Base-by-base conservation (phyloP, 768 basidiomycete species). In the Leccinum subtestaceum region DNA sequence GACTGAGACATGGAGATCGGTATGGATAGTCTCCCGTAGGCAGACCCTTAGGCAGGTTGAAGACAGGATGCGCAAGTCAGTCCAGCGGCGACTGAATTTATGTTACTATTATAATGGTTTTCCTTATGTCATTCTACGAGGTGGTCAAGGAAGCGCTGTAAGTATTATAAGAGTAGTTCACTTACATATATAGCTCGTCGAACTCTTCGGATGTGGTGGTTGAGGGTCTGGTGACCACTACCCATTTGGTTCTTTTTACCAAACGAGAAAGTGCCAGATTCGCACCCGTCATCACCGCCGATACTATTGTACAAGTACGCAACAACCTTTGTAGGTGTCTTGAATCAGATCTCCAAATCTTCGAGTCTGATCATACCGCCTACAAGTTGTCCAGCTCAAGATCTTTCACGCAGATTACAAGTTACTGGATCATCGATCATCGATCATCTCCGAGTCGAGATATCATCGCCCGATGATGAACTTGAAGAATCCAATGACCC, bases 1-100 rank as follows among this genome's bases (percentile, higher is more conserved):
- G 56, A 19, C 40, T 61, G 59, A 32, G 66, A 60, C 66, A 63
- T 65, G 52, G 32, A 12, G 32, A 34, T 34, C 32, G 32, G 12
- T 34, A 34, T 12, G 12, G 32, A 12, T 32, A 29, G 29, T 29
- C 29, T 29, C 29, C 29, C 29, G 29, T 29, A 29, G 29, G 29
- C 29, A 29, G 29, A 29, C 29, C 29, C 29, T 9, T 29, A 29
- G 29, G 29, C 29, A 29, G 29, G 29, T 29, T 29, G 29, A 29
- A 29, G 29, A 29, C 29, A 29, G 29, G 29, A 29, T 29, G 31
- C 12, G 32, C 32, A 32, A 13, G 32, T 32, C 32, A 32, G 11
- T 34, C 32, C 32, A 34, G 32, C 32, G 32, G 32, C 32, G 32
- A 34, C 32, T 34, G 32, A 34, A 34, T 34, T 34, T 2, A 34